These are phyloP conservation scores for Globisporangium radiosum DNA, from an alignment of 352 stramenopile species.

Conservation along the genomic window DNA sequence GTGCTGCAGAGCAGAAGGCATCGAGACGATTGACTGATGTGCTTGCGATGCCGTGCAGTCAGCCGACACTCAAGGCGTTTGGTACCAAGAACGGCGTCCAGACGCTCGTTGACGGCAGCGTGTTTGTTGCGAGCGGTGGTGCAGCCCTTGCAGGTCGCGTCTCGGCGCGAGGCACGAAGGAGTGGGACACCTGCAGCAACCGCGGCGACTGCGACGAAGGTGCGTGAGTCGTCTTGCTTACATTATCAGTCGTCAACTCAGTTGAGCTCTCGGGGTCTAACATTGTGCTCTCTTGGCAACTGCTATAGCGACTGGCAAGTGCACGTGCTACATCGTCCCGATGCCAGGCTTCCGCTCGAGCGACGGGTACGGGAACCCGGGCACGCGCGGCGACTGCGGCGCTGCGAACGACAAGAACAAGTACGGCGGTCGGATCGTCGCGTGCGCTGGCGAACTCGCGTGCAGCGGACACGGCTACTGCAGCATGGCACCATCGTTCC, in stretches of 20 bases:
- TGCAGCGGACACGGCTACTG: slow-evolving; percentile 75
- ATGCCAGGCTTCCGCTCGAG: slow-evolving; percentile 80
- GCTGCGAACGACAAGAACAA: slow-evolving; percentile 77
- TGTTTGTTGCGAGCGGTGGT: slow-evolving; percentile 41
- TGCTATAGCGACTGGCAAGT: slow-evolving; percentile 17
- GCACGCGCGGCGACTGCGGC: slow-evolving; percentile 89
- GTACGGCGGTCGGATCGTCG: slow-evolving; percentile 52
- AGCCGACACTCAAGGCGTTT: slow-evolving; percentile 55
- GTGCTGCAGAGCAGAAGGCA: too few relatives aligned
- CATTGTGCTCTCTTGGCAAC: too few relatives aligned
- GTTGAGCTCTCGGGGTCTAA: too few relatives aligned
- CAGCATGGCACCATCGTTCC: slow-evolving; percentile 40
- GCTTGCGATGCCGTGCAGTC: slow-evolving; percentile 18
- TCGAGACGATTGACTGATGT: too few relatives aligned
- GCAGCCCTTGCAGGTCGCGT: slow-evolving; percentile 31
- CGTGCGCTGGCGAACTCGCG: slow-evolving; percentile 56
- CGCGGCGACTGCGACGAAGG: slow-evolving; percentile 78
- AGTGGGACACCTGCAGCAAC: slow-evolving; percentile 86
- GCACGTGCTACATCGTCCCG: slow-evolving; percentile 48
- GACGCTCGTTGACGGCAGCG: slow-evolving; percentile 38
- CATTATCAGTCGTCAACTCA: too few relatives aligned
- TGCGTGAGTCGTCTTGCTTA: slow-evolving; percentile 3
- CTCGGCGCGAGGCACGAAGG: slow-evolving; percentile 79
- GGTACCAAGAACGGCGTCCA: slow-evolving; percentile 22
- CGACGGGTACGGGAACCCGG: slow-evolving; percentile 81